Conservation (phyloP, 2,329 filamentous ascomycete genomes). For the Eurotiales sp. region DNA sequence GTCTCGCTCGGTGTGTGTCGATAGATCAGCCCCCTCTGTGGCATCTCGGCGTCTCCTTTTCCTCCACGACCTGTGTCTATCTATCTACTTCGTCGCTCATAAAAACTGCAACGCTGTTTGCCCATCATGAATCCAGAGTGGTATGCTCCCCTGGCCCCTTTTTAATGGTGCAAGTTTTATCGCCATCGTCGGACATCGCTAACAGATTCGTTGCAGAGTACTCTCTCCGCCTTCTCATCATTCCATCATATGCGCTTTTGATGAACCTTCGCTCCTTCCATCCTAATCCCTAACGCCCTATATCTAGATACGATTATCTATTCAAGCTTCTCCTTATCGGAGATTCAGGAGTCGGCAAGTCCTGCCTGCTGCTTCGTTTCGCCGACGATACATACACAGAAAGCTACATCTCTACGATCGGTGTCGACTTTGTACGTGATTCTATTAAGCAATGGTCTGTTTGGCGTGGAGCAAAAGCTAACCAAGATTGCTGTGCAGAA, state of each 20-base stretch:
- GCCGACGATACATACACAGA: constrained; percentile 99
- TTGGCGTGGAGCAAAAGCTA: not conserved
- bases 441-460: not conserved
- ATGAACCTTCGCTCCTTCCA: not conserved
- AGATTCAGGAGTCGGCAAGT: constrained; percentile 99
- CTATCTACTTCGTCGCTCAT: constrained; percentile 4
- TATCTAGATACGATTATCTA: constrained; percentile 95
- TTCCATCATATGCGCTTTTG: not conserved
- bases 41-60: constrained; percentile 8
- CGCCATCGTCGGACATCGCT: no score
- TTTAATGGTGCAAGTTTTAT: no score
- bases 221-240: constrained; percentile 6
- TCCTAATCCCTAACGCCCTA: constrained; percentile 13
- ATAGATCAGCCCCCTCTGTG: not conserved
- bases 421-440: constrained; percentile 89
- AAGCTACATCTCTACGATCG: constrained; percentile 99
- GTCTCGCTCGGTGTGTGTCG: not conserved
- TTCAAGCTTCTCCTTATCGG: constrained; percentile 99
- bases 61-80: constrained; percentile 3
- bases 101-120: constrained; percentile 4
- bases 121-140: constrained; percentile 49
- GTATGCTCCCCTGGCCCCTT: constrained; percentile 36
- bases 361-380: constrained; percentile 94
- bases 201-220: constrained; percentile 27
- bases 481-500: constrained; percentile 59